A percentile compares a stretch with the other conserved stretches of the same genome.
phyloP scores from a whole-genome alignment of 805 yeast genomes.

The Teunomyces funiuensis region DNA sequence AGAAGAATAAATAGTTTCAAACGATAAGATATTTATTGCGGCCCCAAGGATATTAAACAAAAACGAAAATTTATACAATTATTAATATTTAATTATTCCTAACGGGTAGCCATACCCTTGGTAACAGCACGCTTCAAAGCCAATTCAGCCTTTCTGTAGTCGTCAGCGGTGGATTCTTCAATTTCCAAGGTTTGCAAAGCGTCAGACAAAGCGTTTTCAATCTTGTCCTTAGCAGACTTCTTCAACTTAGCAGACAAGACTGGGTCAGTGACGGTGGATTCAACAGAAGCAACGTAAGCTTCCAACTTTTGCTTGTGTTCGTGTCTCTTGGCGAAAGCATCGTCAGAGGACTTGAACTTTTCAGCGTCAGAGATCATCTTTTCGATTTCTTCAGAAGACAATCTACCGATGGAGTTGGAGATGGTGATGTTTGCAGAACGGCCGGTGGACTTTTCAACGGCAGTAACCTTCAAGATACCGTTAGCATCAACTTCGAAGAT shows the following conservation, averaged over 20 bases:
- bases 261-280: slow-evolving; percentile 97
- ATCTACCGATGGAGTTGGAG: slow-evolving; percentile 51
- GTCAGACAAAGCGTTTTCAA: slow-evolving; percentile 96
- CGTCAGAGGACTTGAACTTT: slow-evolving; percentile 92
- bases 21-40: slow-evolving; percentile 10
- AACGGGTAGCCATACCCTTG: slow-evolving; percentile 98
- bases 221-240: slow-evolving; percentile 95
- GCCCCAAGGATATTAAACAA: slow-evolving; percentile 9
- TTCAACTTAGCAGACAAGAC: slow-evolving; percentile 95
- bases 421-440: slow-evolving; percentile 51
- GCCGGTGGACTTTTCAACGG: slow-evolving; percentile 50
- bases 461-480: slow-evolving; percentile 52
- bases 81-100: slow-evolving; percentile 32
- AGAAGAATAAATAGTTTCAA: slow-evolving; percentile 33
- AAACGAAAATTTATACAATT: slow-evolving; percentile 9
- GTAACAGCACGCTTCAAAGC: slow-evolving; percentile 98
- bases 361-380: slow-evolving; percentile 50
- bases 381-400: slow-evolving; percentile 49
- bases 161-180: slow-evolving; percentile 95
- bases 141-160: slow-evolving; percentile 98
- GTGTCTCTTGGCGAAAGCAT: slow-evolving; percentile 98
- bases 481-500: slow-evolving; percentile 52
- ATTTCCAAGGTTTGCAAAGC: slow-evolving; percentile 97
- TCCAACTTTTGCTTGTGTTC: slow-evolving; percentile 99
- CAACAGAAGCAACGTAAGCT: slow-evolving; percentile 89